Evolutionary conservation across 2,329 filamentous ascomycete genomes (phyloP), one percentile per base, ranked within the genome.

Genomic region (Gliomastix tumulicola): DNA sequence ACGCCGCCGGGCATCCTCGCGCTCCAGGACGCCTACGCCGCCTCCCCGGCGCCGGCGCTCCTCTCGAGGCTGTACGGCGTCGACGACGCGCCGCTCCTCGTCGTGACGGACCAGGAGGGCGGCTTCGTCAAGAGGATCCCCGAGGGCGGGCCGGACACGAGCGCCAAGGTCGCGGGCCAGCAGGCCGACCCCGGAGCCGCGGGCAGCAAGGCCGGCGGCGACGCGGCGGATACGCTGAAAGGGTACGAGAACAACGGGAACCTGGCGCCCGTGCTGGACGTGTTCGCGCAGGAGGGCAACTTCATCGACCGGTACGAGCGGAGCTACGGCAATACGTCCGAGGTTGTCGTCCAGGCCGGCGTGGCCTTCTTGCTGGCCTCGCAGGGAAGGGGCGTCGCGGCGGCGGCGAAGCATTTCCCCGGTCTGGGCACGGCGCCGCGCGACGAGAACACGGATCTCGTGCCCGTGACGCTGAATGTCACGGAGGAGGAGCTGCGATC

Each of bases 21-120:
- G 4, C 52, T 74, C 31, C 66, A 58, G 1, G 67, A 71, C 40
- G 63, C 68, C 4, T 48, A 59, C 34, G 53, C 64, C 51, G 21
- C 33, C 2, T 45, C 44, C 2, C 44, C 44, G 13, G 42, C 44
- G 16, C 41, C 41, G 3, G 39, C 30, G 7, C 35, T 42, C 7
- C 34, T 45, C 28, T 30, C 34, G 21, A 31, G 15, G 4, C 21
- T 22, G 11, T 36, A 39, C 5, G 41, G 36, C 6, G 30, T 32
- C 12, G 8, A 27, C 4, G 34, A 40, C 6, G 41, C 39, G 13
- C 35, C 32, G 9, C 40, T 46, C 25, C 10, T 46, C 21, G 37
- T 46, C 9, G 36, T 23, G 6, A 44, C 40, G 5, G 40, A 44
- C 30, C 42, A 46, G 25, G 43, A 45, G 37, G 43, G 43, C 32